Conservation (phyloP, 306 rosid species). For the Malus asiatica region DNA sequence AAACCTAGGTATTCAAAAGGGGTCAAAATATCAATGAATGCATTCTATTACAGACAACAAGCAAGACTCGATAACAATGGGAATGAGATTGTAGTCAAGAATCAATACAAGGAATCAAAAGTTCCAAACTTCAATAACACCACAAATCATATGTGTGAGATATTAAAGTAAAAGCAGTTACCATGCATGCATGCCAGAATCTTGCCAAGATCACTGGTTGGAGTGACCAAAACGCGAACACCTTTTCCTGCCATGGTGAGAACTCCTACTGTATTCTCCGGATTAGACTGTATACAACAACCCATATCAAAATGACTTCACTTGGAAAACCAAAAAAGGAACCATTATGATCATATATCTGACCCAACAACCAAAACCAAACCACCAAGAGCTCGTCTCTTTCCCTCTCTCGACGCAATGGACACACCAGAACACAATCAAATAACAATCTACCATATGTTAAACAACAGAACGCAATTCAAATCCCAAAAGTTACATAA, state of each 20-base stretch:
- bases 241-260: constrained; percentile 95
- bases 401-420: not conserved
- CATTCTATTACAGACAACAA: not conserved
- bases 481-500: not conserved
- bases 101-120: not conserved
- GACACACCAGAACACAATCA: not conserved
- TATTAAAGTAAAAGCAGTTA: constrained; percentile 22
- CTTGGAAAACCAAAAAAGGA: not conserved
- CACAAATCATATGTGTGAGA: not conserved
- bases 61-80: not conserved
- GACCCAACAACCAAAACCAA: not conserved
- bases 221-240: constrained; percentile 83
- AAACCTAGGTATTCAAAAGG: constrained; percentile 40
- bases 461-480: not conserved
- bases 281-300: constrained; percentile 58
- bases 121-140: not conserved
- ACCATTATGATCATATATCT: not conserved
- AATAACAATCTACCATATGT: not conserved
- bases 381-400: not conserved
- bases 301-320: constrained; percentile 4
- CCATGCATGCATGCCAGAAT: constrained; percentile 92
- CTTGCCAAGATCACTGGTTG: constrained; percentile 90
- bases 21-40: not conserved
- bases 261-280: constrained; percentile 89
- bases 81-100: not conserved